phyloP scores from a whole-genome alignment of 2,329 filamentous ascomycete genomes.

The Colletotrichum sidae region DNA sequence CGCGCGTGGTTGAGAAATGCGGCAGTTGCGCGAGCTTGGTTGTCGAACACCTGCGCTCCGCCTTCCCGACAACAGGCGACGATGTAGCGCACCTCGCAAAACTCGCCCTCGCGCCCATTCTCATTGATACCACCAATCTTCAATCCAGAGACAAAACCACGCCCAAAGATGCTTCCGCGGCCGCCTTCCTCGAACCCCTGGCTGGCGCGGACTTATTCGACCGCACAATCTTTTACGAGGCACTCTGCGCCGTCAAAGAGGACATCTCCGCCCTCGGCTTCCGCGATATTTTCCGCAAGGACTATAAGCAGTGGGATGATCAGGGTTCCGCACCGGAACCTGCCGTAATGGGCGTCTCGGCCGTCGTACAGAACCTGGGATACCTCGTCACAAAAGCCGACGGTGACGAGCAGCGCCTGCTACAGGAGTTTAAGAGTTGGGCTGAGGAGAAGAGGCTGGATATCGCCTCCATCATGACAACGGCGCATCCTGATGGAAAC shows the following conservation, averaged over 20 bases:
- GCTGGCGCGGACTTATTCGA: constrained; percentile 59
- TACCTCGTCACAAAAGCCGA: constrained; percentile 68
- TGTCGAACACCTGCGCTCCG: constrained; percentile 65
- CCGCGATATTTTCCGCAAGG: constrained; percentile 79
- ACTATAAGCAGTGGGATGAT: constrained; percentile 85
- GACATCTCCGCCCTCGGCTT: constrained; percentile 72
- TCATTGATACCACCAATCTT: constrained; percentile 80
- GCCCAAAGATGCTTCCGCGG: constrained; percentile 68
- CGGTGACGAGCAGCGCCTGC: constrained; percentile 55
- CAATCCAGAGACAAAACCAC: constrained; percentile 73
- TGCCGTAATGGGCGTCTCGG: constrained; percentile 71
- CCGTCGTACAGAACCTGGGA: constrained; percentile 69
- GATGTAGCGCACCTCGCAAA: constrained; percentile 71
- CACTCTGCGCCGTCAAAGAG: constrained; percentile 73
- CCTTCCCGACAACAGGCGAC: constrained; percentile 49
- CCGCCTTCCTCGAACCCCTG: constrained; percentile 65
- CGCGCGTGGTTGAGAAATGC: constrained; percentile 72
- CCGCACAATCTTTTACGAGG: constrained; percentile 66
- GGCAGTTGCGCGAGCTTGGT: constrained; percentile 82
- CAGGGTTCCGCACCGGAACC: constrained; percentile 47
- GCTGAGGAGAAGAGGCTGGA: constrained; percentile 69
- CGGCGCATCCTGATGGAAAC: constrained; percentile 62
- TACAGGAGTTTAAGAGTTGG: constrained; percentile 63
- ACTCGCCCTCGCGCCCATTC: constrained; percentile 75
- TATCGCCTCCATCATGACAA: constrained; percentile 76